phyloP scores from a whole-genome alignment of 768 basidiomycete species.

The Boletus reticulatus region DNA sequence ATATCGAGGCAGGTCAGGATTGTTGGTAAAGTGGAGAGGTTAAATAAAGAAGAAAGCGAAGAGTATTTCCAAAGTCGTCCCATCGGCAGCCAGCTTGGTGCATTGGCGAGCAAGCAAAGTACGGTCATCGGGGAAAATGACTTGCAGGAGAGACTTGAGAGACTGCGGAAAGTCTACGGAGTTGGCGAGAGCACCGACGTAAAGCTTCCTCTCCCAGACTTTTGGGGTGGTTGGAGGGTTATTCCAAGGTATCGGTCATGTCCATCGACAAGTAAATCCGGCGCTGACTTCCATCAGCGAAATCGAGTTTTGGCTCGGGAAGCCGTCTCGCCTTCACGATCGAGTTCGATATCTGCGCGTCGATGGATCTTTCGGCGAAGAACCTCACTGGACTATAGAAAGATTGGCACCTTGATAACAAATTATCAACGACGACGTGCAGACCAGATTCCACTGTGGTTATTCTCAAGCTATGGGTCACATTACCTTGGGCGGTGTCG shows the following conservation, averaged over 20 bases:
- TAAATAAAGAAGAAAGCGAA: conserved; percentile 68
- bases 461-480: background rate
- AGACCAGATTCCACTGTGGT: background rate
- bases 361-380: conserved; percentile 44
- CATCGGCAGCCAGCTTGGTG: conserved; percentile 80
- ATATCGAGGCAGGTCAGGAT: conserved; percentile 78
- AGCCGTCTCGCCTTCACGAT: conserved; percentile 92
- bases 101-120: conserved; percentile 94
- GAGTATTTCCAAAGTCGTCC: conserved; percentile 85
- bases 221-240: conserved; percentile 97
- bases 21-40: conserved; percentile 80
- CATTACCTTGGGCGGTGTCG: background rate
- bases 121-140: conserved; percentile 70
- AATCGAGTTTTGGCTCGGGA: conserved; percentile 96
- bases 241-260: conserved; percentile 66
- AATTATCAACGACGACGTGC: background rate
- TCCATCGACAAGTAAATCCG: background rate
- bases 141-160: conserved; percentile 58
- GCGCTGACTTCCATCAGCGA: conserved; percentile 53
- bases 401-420: conserved; percentile 65
- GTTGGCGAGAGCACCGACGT: conserved; percentile 37
- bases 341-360: conserved; percentile 74
- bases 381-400: conserved; percentile 72
- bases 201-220: conserved; percentile 76
- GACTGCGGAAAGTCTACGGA: conserved; percentile 57